A percentile compares a stretch with the other conserved stretches of the same genome.
Conservation (phyloP, 2,329 filamentous ascomycete species). For the Aspergillus proliferans region DNA sequence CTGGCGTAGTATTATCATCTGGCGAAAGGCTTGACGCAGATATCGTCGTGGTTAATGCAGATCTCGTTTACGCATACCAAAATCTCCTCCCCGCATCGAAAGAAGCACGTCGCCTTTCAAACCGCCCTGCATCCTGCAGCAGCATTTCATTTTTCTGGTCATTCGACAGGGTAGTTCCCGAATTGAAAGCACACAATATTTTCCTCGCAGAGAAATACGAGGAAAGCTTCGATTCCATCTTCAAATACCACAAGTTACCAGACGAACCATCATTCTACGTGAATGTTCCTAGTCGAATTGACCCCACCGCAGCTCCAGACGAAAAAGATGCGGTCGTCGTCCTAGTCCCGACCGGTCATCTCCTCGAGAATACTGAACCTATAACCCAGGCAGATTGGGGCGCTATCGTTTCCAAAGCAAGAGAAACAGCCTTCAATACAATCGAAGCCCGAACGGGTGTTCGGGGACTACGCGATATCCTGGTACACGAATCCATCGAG, state of each 20-base stretch:
- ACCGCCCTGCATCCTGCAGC: slow-evolving; percentile 58
- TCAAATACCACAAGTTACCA: slow-evolving; percentile 62
- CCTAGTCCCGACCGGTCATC: slow-evolving; percentile 65
- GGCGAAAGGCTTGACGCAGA: slow-evolving; percentile 58
- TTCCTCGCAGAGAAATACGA: slow-evolving; percentile 68
- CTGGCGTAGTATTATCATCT: slow-evolving; percentile 39
- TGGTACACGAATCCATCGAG: slow-evolving; percentile 59
- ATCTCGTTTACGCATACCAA: slow-evolving; percentile 68
- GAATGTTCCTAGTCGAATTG: slow-evolving; percentile 66
- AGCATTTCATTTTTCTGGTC: slow-evolving; percentile 70
- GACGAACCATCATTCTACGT: slow-evolving; percentile 68
- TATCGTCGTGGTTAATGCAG: slow-evolving; percentile 64
- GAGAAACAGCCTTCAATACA: slow-evolving; percentile 53
- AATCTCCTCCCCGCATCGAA: slow-evolving; percentile 55
- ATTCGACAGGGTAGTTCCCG: slow-evolving; percentile 42
- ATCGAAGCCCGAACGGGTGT: slow-evolving; percentile 57
- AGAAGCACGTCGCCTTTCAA: background rate
- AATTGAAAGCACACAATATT: slow-evolving; percentile 67
- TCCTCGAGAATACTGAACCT: slow-evolving; percentile 23
- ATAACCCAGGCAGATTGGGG: slow-evolving; percentile 36
- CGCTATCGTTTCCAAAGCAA: slow-evolving; percentile 45
- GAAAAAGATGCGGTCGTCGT: slow-evolving; percentile 62
- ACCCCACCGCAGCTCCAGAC: slow-evolving; percentile 59
- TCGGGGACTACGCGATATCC: slow-evolving; percentile 40
- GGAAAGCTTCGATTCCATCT: slow-evolving; percentile 70